Base-by-base conservation (phyloP, 768 basidiomycete species). In the Xerocomus brunneocitrinus region DNA sequence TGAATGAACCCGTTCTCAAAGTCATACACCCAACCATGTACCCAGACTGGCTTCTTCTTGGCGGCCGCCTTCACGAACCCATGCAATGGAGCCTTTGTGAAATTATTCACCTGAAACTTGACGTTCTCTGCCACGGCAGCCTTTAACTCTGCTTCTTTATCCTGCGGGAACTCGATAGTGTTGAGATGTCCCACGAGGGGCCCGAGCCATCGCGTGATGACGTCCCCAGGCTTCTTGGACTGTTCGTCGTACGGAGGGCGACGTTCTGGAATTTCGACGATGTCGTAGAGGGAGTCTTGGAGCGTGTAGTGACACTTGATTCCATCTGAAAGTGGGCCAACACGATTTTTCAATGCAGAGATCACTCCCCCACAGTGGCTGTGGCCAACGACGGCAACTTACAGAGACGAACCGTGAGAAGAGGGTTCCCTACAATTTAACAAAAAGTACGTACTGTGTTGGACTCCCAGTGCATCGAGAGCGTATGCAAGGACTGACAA, bases 301-400 rank as follows among this genome's bases (percentile, higher is more conserved):
- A 25, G 22, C 5, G 13, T 41, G 24, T 25, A 16, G 8, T 41
- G 22, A 41, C 6, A 13, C 14, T 22, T 28, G 22, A 2, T 41
- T 8, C 22, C 40, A 5, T 41, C 27, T 27, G 41, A 9, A 12
- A 5, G n/a, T 39, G 19, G 5, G 10, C 32, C 8, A 35, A 16
- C 5, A 19, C 8, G n/a, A 1, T 43, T 43, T 28, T 47, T 48
- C 53, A 65, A 24, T 16, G 65, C 66, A 3, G 83, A 80, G 4
- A 74, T 67, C 24, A 79, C 85, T 47, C 90, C 91, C 55, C 90
- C 92, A 64, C 92, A 95, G 54, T 83, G 76, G 22, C 83, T 83
- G 69, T 95, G 92, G 12, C 91, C 91, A 45, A 87, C 89, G 61
- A 94, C 73, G 61, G 84, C 76, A 56, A 94, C 89, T 91, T 4